These are phyloP conservation scores for Eucalyptus brandiana DNA, from an alignment of 345 rosid genomes.

Conservation along the genomic window DNA sequence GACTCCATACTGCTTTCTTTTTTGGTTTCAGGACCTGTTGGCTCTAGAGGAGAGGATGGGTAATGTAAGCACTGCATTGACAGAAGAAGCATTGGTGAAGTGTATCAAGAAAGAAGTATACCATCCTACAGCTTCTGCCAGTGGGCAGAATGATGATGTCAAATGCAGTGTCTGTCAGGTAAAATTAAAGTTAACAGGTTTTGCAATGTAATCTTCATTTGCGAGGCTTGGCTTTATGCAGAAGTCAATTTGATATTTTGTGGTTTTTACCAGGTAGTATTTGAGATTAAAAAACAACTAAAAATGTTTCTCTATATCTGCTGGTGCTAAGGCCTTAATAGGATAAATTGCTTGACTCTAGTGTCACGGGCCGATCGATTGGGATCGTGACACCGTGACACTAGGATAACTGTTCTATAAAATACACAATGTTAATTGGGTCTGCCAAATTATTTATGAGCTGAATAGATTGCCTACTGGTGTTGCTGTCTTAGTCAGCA, in stretches of 20 bases:
- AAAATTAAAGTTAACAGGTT: background rate
- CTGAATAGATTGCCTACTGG: background rate
- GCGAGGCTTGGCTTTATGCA: background rate
- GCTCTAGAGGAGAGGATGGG: slow-evolving; percentile 99
- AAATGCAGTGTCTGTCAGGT: slow-evolving; percentile 99
- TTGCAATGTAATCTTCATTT: background rate
- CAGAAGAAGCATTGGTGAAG: slow-evolving; percentile 72
- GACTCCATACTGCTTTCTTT: background rate
- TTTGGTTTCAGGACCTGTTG: slow-evolving; percentile 53
- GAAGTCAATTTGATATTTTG: background rate
- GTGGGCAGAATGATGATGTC: slow-evolving; percentile 28
- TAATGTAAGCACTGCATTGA: slow-evolving; percentile 79
- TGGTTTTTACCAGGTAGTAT: background rate
- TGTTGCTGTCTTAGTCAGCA: background rate
- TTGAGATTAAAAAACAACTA: background rate
- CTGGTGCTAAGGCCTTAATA: background rate
- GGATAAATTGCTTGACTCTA: background rate
- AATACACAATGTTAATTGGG: background rate
- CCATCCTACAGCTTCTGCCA: slow-evolving; percentile 13
- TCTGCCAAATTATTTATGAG: background rate
- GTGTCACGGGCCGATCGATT: no score
- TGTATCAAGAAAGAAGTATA: slow-evolving; percentile 52
- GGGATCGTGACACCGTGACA: no score
- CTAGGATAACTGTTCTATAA: background rate
- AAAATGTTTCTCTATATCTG: background rate